Evolutionary conservation across 352 stramenopile genomes (phyloP), one percentile per base, ranked within the genome.

Genomic region (Discostella stelligera): DNA sequence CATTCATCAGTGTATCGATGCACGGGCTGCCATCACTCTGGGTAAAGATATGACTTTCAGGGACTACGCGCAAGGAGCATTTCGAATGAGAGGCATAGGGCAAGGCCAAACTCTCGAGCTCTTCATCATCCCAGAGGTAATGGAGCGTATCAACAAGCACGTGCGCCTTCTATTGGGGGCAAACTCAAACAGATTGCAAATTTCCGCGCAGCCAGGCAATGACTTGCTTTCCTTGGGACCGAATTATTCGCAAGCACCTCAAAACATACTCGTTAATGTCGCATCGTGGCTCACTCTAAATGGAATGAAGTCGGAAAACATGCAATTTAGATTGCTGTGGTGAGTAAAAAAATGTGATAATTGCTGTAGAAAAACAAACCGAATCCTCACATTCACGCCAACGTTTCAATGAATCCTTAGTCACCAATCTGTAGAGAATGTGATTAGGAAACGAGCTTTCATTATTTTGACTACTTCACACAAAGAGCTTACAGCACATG

Each of bases 281-380:
- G 97, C 97, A 78, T 96, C 97, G 3, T 99, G 97, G 97, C 91
- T 99, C 30, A 94, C 98, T 60, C 95, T 99, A 59, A 99, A 99
- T 90, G 98, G 96, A 74, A 99, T 99, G 96, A 96, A 96, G 27
- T 98, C 97, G 74, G 98, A 99, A 79, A 98, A 98, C 67, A 98
- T 99, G 91, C 97, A 99, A 80, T 97, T 98, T 50, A 93, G 98
- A n/a, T 95, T 99, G 82, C 88, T 99, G 13, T 99, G 95, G 60
- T 75, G 25, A 67, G 48, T 61, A 53, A 54, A 27, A 14, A 50
- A 32, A 25, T 1, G 18, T 37, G n/a, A 50, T 27, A 8, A 9
- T 49, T 8, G 20, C 49, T 23, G 5, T 25, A 90, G 96, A 52
- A 53, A 14, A 18, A 44, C 6, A 30, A 54, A 44, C 2, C 4